Base-by-base conservation (phyloP, 306 rosid genomes). In the Quercus dentata region DNA sequence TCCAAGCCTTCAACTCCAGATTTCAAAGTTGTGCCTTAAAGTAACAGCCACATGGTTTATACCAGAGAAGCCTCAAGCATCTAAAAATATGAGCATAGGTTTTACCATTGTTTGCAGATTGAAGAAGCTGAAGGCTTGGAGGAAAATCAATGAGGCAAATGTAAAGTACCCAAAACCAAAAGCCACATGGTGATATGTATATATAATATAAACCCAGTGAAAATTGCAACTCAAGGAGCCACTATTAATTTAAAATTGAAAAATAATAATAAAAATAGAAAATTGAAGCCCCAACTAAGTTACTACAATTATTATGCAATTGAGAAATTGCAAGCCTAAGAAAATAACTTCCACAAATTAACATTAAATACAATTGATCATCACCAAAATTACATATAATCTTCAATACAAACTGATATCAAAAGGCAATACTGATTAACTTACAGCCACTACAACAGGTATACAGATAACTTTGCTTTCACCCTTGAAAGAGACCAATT, bases 371-470 rank as follows among this genome's bases (percentile, higher is more conserved):
- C 28, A 3, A 21, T 0, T 49, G 54, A 23, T 21, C 65, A 59
- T 23, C 65, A 59, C 17, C 65, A 20, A 21, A 23, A 59, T 23
- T 59, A 59, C 65, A 59, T 59, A 59, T 59, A 59, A 59, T 59
- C 31, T 19, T 59, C 12, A 17, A 46, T 52, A 21, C 27, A 6
- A 6, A 31, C 33, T 27, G 2, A 33, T 28, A 77, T 31, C 61
- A 54, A 51, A 30, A 41, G 9, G 73, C 46, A 71, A 28, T 71
- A 62, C 56, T 73, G 15, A 76, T 81, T 31, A 73, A 91, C 96
- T 91, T 84, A 91, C 93, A 67, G 96, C 96, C 49, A 93, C 98
- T 56, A 91, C 92, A 76, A 85, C 98, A 18, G 93, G 98, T 76
- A 91, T 90, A 88, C 89, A 83, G 77, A 90, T 80, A 84, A 91